Percentiles rank a stretch among this genome's conserved stretches.
Evolutionary conservation across 805 yeast genomes (phyloP).

Genomic region (Teunomyces stri): DNA sequence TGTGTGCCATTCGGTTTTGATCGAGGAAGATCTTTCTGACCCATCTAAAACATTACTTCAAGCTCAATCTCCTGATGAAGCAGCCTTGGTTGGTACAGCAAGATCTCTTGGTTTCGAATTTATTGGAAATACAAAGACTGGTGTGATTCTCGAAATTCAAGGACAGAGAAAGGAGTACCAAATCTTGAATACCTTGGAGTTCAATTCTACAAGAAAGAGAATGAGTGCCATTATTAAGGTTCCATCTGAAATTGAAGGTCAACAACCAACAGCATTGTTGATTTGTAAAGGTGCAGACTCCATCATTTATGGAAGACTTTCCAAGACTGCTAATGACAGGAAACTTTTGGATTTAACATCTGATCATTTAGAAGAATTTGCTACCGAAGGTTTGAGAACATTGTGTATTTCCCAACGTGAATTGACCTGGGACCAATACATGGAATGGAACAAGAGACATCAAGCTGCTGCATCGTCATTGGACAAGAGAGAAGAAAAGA

Average conservation of each 20-base stretch:
- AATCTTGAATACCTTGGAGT: conserved; percentile 67
- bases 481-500: conserved; percentile 60
- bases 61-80: conserved; percentile 87
- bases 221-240: conserved; percentile 80
- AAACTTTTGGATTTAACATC: conserved; percentile 61
- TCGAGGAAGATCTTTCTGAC: conserved; percentile 61
- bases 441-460: conserved; percentile 61
- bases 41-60: conserved; percentile 56
- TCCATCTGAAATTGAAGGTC: conserved; percentile 39
- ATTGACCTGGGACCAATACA: conserved; percentile 58
- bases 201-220: conserved; percentile 82
- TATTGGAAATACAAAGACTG: conserved; percentile 63
- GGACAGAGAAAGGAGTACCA: conserved; percentile 72
- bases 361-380: conserved; percentile 70
- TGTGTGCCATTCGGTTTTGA: conserved; percentile 74
- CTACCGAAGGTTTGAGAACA: conserved; percentile 81
- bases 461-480: conserved; percentile 65
- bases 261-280: conserved; percentile 52
- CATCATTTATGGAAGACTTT: conserved; percentile 66
- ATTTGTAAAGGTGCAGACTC: conserved; percentile 88
- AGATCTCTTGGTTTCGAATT: conserved; percentile 73
- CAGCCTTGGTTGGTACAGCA: conserved; percentile 80
- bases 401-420: conserved; percentile 75
- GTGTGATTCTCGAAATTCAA: conserved; percentile 64
- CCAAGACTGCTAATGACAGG: conserved; percentile 43